Evolutionary conservation across 805 yeast species (phyloP), one percentile per base, ranked within the genome.

Genomic region (Starmerella floris): DNA sequence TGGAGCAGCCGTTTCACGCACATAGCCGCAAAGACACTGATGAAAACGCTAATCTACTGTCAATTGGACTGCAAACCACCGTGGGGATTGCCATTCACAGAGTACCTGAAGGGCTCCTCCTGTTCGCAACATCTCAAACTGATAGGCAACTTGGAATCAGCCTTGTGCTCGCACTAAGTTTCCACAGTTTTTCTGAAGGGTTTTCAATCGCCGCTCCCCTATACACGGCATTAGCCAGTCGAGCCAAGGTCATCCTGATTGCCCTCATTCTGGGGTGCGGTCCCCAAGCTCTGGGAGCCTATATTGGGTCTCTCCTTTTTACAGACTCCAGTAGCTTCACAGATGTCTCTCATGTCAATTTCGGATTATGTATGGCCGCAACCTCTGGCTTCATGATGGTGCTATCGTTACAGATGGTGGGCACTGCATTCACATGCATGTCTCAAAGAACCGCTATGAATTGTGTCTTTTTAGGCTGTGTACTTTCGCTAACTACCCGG

Each of bases 161-260:
- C 15, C 83, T 88, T 11, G 87, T 91, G 55, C 59, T 87, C 19
- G 84, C 95, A 37, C 68, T 88, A 56, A 74, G 85, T 11, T 73
- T 91, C 23, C 98, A 88, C 63, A 91, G 91, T 60, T 78, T 84
- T 51, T 79, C 87, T 20, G 98, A 88, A 59, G 98, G 97, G 0
- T 85, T 91, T 58, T 76, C 91, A 15, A 87, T 88, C 82, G 83
- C 94, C 13, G 66, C 87, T 36, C 97, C 97, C 0, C 65, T 88
- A 26, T 91, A 79, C 57, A 72, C 87, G 40, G 83, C 93, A 8
- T 66, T 88, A 48, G 66, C 73, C 34, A 69, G 74, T 1, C 66
- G 83, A 35, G 53, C 62, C 23, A 69, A 73, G 50, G 94, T 96
- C 0, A 63, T 84, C 10, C 49, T 68, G 0, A 70, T 79, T 6